Base-by-base conservation (phyloP, 495 filamentous ascomycete genomes). In the Aspergillus conjunctus region DNA sequence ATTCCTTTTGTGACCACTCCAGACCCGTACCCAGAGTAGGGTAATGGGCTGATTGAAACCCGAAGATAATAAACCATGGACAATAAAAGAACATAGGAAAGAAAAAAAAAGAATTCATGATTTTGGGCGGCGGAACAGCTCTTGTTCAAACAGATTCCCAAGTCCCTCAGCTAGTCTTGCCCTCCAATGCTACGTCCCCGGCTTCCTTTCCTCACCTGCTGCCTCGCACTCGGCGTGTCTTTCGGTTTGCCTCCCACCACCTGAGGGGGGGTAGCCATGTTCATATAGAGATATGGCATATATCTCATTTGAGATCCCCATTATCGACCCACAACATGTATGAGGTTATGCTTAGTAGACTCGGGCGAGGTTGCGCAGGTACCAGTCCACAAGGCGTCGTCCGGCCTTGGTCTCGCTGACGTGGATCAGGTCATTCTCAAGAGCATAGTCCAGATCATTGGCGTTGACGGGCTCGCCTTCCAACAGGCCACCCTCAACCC, bases 331-430 rank as follows among this genome's bases (percentile, higher is more conserved):
- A 30, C 12, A 51, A 32, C 21, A 51, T 10, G 12, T 20, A 21
- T 41, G 17, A 20, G 50, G 39, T 58, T 33, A n/a, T 15, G 43
- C 59, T 66, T 84, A 91, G 79, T 98, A 98, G 51, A 92, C 95
- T 67, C 94, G 87, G 48, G 92, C 88, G 68, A 98, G 82, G 79
- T 98, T 98, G 67, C 95, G 87, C 68, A 98, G 85, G 77, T 98
- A 98, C 94, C 94, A 98, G 79, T 98, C 94, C 57, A 98, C 93
- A 70, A 98, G 78, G 76, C 93, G 93, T 62, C 94, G 85, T 61
- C 94, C 95, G 51, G 96, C 91, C 86, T 98, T 98, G 58, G 93
- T 95, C 79, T 98, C 94, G 48, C 93, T 96, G 66, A 98, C 92
- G 76, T 98, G 94, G 72, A 98, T 97, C 61, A 98, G 79, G 75